phyloP scores from a whole-genome alignment of 2,329 filamentous ascomycete species.

The Ilyonectria sp. region DNA sequence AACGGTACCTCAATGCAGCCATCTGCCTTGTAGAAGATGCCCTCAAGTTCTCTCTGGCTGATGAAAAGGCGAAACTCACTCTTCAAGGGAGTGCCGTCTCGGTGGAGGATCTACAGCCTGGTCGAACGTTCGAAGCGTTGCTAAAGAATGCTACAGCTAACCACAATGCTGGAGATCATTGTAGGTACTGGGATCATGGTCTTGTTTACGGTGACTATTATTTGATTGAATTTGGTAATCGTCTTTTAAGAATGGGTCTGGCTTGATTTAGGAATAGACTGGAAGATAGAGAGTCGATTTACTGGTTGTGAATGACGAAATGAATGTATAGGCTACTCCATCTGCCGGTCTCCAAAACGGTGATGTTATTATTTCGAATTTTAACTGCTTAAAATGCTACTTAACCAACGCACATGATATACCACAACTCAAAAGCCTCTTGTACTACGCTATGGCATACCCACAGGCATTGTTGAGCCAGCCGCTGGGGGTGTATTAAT shows the following conservation, averaged over 20 bases:
- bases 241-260: conserved; percentile 30
- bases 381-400: too few relatives aligned
- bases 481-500: conserved; percentile 8
- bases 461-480: background rate
- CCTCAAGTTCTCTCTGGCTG: conserved; percentile 45
- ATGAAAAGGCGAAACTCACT: conserved; percentile 28
- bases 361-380: too few relatives aligned
- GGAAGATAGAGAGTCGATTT: too few relatives aligned
- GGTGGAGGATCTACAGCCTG: conserved; percentile 6
- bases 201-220: conserved; percentile 67
- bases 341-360: too few relatives aligned
- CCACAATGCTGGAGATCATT: conserved; percentile 48
- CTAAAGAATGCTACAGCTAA: conserved; percentile 51
- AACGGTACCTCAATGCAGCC: conserved; percentile 48
- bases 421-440: background rate
- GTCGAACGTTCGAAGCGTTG: conserved; percentile 47
- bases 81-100: background rate
- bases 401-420: background rate
- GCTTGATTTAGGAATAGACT: background rate
- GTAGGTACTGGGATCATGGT: conserved; percentile 55
- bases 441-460: background rate
- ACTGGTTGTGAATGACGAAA: background rate
- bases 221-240: conserved; percentile 51
- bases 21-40: conserved; percentile 50
- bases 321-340: background rate